Conservation (phyloP, 768 basidiomycete species). For the Gloeophyllum trabeum region DNA sequence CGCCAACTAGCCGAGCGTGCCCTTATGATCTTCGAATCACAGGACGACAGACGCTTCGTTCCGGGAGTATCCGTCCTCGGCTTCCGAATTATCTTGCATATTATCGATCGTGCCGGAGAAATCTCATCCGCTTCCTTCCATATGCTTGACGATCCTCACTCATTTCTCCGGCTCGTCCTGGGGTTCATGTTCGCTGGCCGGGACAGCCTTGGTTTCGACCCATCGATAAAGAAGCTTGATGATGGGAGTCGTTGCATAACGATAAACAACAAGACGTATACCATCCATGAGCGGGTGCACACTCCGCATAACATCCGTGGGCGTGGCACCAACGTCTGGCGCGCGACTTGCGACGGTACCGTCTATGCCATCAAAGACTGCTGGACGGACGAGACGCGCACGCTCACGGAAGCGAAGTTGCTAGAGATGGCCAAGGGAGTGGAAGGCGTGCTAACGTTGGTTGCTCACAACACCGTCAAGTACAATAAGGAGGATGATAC, state of each 20-base stretch:
- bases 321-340: neutral
- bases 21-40: no score
- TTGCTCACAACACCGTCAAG: neutral
- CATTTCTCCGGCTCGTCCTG: neutral
- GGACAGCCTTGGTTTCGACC: neutral
- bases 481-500: neutral
- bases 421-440: neutral
- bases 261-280: neutral
- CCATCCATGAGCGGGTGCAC: neutral
- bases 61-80: neutral
- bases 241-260: neutral
- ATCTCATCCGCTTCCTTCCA: neutral
- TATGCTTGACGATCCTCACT: neutral
- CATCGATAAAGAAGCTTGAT: neutral
- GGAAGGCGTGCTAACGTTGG: neutral
- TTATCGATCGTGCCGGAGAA: neutral
- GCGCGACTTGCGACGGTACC: neutral
- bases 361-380: neutral
- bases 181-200: neutral
- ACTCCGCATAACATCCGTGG: neutral
- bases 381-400: neutral
- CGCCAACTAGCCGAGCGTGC: no score
- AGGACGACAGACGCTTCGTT: neutral
- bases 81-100: neutral
- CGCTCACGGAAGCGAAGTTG: neutral